Percentiles rank a stretch among this genome's conserved stretches.
These are phyloP conservation scores for Coemansia sp. DNA, from an alignment of 192 early-diverging fungal species.

Conservation along the genomic window DNA sequence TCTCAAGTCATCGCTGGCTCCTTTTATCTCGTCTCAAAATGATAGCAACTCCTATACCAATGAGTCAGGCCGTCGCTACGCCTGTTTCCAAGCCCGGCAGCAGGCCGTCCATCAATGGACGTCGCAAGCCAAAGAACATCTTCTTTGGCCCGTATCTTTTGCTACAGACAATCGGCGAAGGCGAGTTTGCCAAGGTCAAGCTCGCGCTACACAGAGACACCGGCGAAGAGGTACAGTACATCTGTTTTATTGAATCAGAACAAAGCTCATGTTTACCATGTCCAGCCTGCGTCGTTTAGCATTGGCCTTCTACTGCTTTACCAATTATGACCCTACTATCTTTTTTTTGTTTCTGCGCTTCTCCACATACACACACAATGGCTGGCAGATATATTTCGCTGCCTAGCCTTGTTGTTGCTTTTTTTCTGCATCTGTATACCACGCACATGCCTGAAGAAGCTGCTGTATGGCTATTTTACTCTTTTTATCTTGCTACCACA, in stretches of 20 bases:
- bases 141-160: conserved; percentile 91
- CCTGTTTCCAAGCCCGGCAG: conserved; percentile 46
- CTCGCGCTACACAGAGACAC: conserved; percentile 81
- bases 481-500: not conserved
- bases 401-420: not conserved
- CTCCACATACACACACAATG: not conserved
- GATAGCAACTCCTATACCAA: conserved; percentile 53
- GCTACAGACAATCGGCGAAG: conserved; percentile 94
- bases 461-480: no score
- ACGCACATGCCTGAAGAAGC: no score
- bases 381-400: not conserved
- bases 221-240: conserved; percentile 62
- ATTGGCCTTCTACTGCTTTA: conserved; percentile 1
- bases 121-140: conserved; percentile 56
- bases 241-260: conserved; percentile 6
- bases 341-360: conserved; percentile 6
- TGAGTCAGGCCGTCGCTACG: conserved; percentile 54
- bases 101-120: conserved; percentile 39
- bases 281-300: not conserved
- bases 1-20: not conserved
- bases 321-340: no score
- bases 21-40: conserved; percentile 15
- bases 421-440: no score
- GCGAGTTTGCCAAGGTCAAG: conserved; percentile 98
- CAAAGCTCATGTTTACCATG: no score